Base-by-base conservation (phyloP, 176 grass and related monocot genomes). In the Juncus effusus region DNA sequence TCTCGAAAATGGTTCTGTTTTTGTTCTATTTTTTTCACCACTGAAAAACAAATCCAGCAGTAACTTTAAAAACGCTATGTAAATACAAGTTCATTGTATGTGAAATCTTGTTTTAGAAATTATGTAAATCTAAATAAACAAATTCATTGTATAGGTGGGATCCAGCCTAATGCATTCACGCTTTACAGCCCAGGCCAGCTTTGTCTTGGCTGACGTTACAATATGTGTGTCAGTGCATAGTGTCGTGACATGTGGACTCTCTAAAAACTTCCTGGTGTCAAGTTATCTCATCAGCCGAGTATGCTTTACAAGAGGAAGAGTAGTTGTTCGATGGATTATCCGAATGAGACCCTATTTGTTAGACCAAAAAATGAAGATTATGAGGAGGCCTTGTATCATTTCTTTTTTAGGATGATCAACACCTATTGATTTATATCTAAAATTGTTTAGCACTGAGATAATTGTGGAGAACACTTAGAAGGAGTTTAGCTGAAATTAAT, bases 151-250 rank as follows among this genome's bases (percentile, higher is more conserved):
- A 28, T 28, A 37, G 77, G 54, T 28, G 87, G 40, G 54, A 78
- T 89, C 49, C 64, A 79, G n/a, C 80, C 93, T 39, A 97, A 76
- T 56, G 85, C 71, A 4, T 90, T 86, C 68, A 86, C 88, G 1
- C 54, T 92, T 53, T 97, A 75, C 85, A 4, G 77, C 76, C 50
- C 91, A 97, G 82, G 88, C 87, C 3, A 88, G 87, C 51, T 76
- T 84, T 61, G 72, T 74, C 64, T 77, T 91, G 55, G 70, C 50
- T 2, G 88, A 86, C 62, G 37, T 65, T 51, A 77, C 9, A 3
- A 15, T 74, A 6, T 87, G 93, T 49, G 71, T 74, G 36, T 97
- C 85, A 74, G 38, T 97, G 39, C 85, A 92, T 61, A 85, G 74
- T 35, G 88, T 84, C 59, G 50, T 92, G 5, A 62, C 60, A 7